Base-by-base conservation (phyloP, 2,329 filamentous ascomycete genomes). In the Colletotrichum eleusines region DNA sequence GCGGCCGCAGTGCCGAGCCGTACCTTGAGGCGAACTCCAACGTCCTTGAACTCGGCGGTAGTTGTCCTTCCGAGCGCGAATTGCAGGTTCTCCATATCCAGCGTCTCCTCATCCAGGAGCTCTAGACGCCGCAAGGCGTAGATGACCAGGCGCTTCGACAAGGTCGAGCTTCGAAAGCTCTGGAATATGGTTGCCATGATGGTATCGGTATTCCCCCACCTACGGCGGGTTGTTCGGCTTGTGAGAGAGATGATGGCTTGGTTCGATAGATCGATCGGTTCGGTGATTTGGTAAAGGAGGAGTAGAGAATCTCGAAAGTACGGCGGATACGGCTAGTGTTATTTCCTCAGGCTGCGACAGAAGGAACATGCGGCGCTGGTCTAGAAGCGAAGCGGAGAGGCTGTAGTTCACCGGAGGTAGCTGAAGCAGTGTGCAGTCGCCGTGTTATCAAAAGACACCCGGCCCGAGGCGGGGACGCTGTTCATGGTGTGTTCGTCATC, bases 131-230 rank as follows among this genome's bases (percentile, higher is more conserved):
- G 92, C 51, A 99, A 85, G 60, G 91, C 94, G 84, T 96, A 97
- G 75, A 94, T 91, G 74, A 98, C 88, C 76, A 98, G 87, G 80
- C 92, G 91, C 87, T 96, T 97, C 83, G 95, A 93, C 85, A 97
- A 94, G 75, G 89, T 93, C 73, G 94, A 89, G 79, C 82, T 85
- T 76, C 85, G 82, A 76, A 90, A 89, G 69, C 85, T 86, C 81
- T 86, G 91, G 77, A 96, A 88, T 79, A 93, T 90, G 78, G 88
- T 90, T 64, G 91, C 90, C 92, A 95, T 94, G 80, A 72, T 80
- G 79, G 72, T 46, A 54, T 33, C 48, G n/a, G 40, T 38, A 44
- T 42, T n/a, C 11, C 38, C 35, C 66, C 53, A 60, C 65, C 53
- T 12, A 40, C 35, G 59, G 33, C 5, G 58, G 54, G 55, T 40